A percentile compares a stretch with the other conserved stretches of the same genome.
Conservation (phyloP, 306 rosid genomes). For the Geum urbanum region DNA sequence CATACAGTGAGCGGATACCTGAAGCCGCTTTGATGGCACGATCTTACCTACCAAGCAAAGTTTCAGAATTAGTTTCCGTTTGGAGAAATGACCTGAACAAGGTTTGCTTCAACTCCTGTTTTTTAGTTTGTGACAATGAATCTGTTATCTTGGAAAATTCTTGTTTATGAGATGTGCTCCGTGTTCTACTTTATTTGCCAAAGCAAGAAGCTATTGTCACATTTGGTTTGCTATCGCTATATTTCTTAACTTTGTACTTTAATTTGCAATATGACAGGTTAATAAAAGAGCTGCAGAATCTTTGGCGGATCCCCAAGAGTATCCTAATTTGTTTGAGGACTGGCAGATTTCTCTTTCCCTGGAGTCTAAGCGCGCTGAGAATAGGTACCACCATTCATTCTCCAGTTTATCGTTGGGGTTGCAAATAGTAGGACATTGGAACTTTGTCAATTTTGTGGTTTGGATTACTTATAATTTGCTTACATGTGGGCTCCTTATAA, state of each 20-base stretch:
- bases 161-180: background rate
- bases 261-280: slow-evolving; percentile 42
- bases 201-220: background rate
- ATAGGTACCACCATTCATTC: slow-evolving; percentile 41
- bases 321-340: slow-evolving; percentile 92
- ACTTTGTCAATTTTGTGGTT: background rate
- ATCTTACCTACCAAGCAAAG: slow-evolving; percentile 97
- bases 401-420: background rate
- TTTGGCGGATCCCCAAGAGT: slow-evolving; percentile 97
- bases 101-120: slow-evolving; percentile 33
- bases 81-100: slow-evolving; percentile 90
- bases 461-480: too few relatives aligned
- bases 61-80: slow-evolving; percentile 80
- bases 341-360: slow-evolving; percentile 90
- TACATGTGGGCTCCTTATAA: too few relatives aligned
- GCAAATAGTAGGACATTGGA: background rate
- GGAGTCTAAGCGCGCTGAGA: slow-evolving; percentile 64
- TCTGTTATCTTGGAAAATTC: background rate
- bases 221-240: background rate
- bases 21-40: slow-evolving; percentile 99
- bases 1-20: slow-evolving; percentile 87
- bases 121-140: background rate
- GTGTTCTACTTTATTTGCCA: background rate
- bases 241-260: slow-evolving; percentile 10
- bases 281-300: slow-evolving; percentile 92